Evolutionary conservation across 805 yeast genomes (phyloP), one percentile per base, ranked within the genome.

Genomic region (Ogataea chonburiensis): DNA sequence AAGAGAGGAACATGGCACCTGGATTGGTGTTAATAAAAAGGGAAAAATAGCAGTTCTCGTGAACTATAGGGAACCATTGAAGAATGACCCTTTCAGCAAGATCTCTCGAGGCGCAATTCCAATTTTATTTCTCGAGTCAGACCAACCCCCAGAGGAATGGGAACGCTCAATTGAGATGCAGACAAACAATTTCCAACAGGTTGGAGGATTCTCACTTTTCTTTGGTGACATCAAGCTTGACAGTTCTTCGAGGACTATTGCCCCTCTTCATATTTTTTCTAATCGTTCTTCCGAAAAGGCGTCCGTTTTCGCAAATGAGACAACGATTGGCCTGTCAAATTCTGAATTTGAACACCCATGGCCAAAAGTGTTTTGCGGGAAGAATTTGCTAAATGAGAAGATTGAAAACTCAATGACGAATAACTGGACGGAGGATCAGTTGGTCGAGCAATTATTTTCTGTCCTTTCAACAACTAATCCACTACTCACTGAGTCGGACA

Each of bases 1-100:
- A 1, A 60, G 88, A 22, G 61, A 67, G 1, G 88, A 79, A 37
- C 86, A 77, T 45, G 97, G 98, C 1, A 86, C 97, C 0, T 93
- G 98, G 98, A 75, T 86, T 1, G 97, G 95, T 0, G 71, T 83
- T 2, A 51, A 45, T 17, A 64, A 65, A 19, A 55, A 49, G 3
- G 86, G 86, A 0, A 68, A 71, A 41, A 40, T 89, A 2, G 84
- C 94, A 0, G 83, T 83, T 2, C 68, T 91, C 17, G 79, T 93
- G 12, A 91, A 91, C 55, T 79, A 75, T 55, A 63, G 85, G 31
- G 93, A 83, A 48, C 58, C 61, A 5, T 38, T 45, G 6, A 52
- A 32, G 45, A 50, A 14, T 12, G 45, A 38, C 17, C 37, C 39
- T 13, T 42, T 51, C 19, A 42, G 64, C 37, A 42, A 35, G 6